These are phyloP conservation scores for Datura wrightii DNA, from an alignment of 257 asterid species.

Conservation along the genomic window DNA sequence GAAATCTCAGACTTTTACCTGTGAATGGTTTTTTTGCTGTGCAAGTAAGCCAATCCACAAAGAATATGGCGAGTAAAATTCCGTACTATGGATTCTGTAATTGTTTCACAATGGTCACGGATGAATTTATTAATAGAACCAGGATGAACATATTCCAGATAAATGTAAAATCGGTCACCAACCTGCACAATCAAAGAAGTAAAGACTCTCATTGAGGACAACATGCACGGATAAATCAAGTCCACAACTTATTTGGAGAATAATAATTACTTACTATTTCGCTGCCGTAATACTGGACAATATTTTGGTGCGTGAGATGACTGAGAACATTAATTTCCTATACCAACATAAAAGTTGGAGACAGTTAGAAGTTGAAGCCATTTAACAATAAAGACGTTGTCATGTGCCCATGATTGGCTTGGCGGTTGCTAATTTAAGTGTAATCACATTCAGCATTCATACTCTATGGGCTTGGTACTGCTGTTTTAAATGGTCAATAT, in stretches of 20 bases:
- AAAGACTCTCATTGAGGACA: conserved; percentile 28
- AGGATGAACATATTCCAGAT: conserved; percentile 93
- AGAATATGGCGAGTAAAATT: conserved; percentile 94
- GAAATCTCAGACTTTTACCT: conserved; percentile 50
- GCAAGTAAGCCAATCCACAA: conserved; percentile 87
- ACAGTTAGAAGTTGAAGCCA: background rate
- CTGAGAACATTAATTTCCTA: conserved; percentile 95
- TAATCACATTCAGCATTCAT: conserved; percentile 22
- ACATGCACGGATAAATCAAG: conserved; percentile 27
- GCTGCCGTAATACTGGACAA: conserved; percentile 89
- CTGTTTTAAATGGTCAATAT: conserved; percentile 12
- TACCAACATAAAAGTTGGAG: conserved; percentile 12
- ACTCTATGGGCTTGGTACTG: background rate
- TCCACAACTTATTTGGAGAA: background rate
- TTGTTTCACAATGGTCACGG: conserved; percentile 82
- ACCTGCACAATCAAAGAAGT: conserved; percentile 56
- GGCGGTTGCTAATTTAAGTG: background rate
- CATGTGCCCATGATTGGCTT: background rate
- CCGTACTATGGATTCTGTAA: conserved; percentile 85
- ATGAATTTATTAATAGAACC: conserved; percentile 85
- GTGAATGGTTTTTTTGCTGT: conserved; percentile 85
- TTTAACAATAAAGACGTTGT: conserved; percentile 6
- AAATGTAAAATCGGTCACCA: conserved; percentile 78
- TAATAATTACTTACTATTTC: conserved; percentile 64
- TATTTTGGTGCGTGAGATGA: conserved; percentile 83